Conservation (phyloP, 2,329 filamentous ascomycete genomes). For the Pyrenochaeta sp. region DNA sequence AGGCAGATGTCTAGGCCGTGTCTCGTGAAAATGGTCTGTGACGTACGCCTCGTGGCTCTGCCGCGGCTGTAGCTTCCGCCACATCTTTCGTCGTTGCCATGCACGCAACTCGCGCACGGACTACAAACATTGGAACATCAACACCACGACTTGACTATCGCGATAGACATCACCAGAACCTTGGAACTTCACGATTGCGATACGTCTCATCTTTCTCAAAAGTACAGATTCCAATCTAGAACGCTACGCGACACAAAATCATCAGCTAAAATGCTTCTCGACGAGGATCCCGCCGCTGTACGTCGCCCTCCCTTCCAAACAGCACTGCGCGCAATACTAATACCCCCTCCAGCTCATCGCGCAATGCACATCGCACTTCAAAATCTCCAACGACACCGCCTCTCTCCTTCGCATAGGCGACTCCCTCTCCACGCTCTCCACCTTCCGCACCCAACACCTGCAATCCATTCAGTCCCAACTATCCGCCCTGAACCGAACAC, state of each 20-base stretch:
- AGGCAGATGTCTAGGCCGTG: conserved; percentile 18
- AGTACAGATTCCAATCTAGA: background rate
- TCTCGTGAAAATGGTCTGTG: conserved; percentile 40
- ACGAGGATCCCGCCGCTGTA: conserved; percentile 90
- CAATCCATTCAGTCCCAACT: conserved; percentile 46
- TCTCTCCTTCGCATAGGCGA: conserved; percentile 85
- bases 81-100: conserved; percentile 40
- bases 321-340: conserved; percentile 18
- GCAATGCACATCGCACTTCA: conserved; percentile 94
- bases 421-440: conserved; percentile 81
- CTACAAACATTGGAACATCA: conserved; percentile 42
- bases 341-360: conserved; percentile 74
- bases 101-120: conserved; percentile 31
- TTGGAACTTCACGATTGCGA: conserved; percentile 3
- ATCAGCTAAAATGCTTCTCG: conserved; percentile 79
- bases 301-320: conserved; percentile 36
- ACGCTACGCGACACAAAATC: conserved; percentile 9
- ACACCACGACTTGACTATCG: conserved; percentile 31
- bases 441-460: conserved; percentile 81
- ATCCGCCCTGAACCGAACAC: conserved; percentile 73
- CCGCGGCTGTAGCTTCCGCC: conserved; percentile 17
- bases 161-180: conserved; percentile 16
- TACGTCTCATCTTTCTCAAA: background rate
- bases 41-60: conserved; percentile 44
- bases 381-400: conserved; percentile 86